Conservation (phyloP, 1,139 yeast species). For the Blastobotrys capitulatus region DNA sequence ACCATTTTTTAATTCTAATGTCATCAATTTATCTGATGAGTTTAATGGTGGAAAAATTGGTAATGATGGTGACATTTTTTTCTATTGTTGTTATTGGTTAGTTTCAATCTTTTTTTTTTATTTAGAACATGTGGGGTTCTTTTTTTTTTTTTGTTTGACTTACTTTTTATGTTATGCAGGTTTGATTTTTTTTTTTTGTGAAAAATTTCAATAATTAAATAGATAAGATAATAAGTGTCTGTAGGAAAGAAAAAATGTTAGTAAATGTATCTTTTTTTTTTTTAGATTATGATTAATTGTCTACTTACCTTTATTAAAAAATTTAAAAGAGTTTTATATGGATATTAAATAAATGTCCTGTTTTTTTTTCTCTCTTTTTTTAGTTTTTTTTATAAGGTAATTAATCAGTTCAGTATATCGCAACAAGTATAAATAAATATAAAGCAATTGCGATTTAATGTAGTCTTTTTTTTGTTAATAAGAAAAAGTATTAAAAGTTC, state of each 20-base stretch:
- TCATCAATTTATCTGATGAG: constrained; percentile 73
- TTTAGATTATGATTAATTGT: no score
- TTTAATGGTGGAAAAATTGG: constrained; percentile 90
- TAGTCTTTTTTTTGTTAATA: not conserved
- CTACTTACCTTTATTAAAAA: not conserved
- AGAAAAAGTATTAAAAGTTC: not conserved
- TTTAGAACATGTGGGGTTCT: no score
- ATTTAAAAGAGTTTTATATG: not conserved
- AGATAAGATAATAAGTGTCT: no score
- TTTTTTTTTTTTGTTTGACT: no score
- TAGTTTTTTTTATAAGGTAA: not conserved
- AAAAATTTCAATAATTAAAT: no score
- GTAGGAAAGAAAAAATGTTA: not conserved
- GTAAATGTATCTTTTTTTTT: not conserved
- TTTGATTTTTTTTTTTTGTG: no score
- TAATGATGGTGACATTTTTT: constrained; percentile 24
- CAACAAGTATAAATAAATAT: not conserved
- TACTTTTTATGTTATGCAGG: no score
- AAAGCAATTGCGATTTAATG: not conserved
- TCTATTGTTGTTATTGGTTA: no score
- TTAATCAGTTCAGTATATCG: not conserved
- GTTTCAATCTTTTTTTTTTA: no score
- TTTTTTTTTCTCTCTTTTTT: not conserved
- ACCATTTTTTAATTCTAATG: constrained; percentile 91
- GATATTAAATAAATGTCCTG: not conserved